phyloP scores from a whole-genome alignment of 495 filamentous ascomycete species.

The Penicillium waksmanii region DNA sequence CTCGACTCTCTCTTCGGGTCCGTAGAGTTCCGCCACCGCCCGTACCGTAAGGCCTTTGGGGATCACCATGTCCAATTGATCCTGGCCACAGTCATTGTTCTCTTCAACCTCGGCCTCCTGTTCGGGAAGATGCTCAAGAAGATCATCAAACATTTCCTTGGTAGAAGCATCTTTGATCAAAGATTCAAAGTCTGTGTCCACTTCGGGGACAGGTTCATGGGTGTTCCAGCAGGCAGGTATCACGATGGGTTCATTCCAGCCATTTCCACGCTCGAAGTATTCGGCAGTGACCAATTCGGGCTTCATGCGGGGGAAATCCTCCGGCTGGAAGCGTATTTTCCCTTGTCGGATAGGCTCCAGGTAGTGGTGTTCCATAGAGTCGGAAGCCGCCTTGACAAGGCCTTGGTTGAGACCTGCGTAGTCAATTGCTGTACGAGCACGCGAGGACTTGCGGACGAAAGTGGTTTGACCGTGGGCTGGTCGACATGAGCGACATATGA shows the following conservation, averaged over 20 bases:
- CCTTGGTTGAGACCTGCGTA: constrained; percentile 77
- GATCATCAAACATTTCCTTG: constrained; percentile 53
- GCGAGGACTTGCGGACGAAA: constrained; percentile 62
- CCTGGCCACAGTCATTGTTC: constrained; percentile 63
- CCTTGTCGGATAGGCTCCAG: constrained; percentile 72
- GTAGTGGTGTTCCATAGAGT: constrained; percentile 74
- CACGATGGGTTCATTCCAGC: constrained; percentile 73
- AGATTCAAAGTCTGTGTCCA: constrained; percentile 32
- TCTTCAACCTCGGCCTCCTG: constrained; percentile 46
- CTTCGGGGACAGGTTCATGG: constrained; percentile 41
- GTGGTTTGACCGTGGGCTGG: constrained; percentile 66
- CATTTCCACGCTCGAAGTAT: constrained; percentile 66
- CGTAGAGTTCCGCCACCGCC: constrained; percentile 67
- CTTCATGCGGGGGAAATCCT: constrained; percentile 67
- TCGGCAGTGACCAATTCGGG: constrained; percentile 70
- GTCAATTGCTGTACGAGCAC: constrained; percentile 72
- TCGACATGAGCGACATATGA: constrained; percentile 65
- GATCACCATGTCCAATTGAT: constrained; percentile 75
- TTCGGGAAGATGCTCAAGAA: constrained; percentile 44
- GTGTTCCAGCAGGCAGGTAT: constrained; percentile 70
- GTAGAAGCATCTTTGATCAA: constrained; percentile 42
- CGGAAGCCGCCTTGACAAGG: constrained; percentile 68
- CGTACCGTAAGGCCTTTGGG: constrained; percentile 69
- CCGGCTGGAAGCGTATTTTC: constrained; percentile 62
- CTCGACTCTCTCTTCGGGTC: constrained; percentile 65